A percentile compares a stretch with the other conserved stretches of the same genome.
phyloP scores from a whole-genome alignment of 129 eudicot species.

The Lactuca saligna region DNA sequence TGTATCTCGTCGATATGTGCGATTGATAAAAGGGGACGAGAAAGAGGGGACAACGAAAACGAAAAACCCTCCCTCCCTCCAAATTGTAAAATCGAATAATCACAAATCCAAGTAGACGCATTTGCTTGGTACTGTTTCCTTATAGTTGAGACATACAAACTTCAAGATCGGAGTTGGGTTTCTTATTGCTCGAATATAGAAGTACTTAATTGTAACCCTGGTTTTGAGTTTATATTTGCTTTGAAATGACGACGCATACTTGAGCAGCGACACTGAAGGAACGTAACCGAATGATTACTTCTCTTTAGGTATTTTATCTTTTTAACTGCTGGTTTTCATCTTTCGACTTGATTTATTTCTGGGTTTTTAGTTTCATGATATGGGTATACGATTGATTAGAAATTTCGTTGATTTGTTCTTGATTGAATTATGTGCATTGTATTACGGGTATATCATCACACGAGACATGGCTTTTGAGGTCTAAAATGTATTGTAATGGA shows the following conservation, averaged over 20 bases:
- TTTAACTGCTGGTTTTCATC: background rate
- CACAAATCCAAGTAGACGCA: background rate
- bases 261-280: background rate
- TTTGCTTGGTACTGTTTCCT: constrained; percentile 1
- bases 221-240: constrained; percentile 2
- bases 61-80: constrained; percentile 26
- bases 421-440: constrained; percentile 4
- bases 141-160: constrained; percentile 6
- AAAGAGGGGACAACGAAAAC: constrained; percentile 1
- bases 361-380: constrained; percentile 1
- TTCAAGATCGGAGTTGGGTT: constrained; percentile 11
- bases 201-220: background rate
- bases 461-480: background rate
- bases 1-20: constrained; percentile 14
- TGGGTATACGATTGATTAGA: constrained; percentile 3
- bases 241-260: constrained; percentile 7
- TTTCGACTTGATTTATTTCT: background rate
- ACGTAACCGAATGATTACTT: background rate
- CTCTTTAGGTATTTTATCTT: background rate
- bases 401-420: background rate
- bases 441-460: background rate
- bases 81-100: constrained; percentile 15
- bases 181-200: constrained; percentile 12
- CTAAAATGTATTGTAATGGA: background rate
- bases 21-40: constrained; percentile 17